Percentiles rank a stretch among this genome's conserved stretches.
Evolutionary conservation across 2,329 filamentous ascomycete genomes (phyloP).

Genomic region (Botryosphaeria agaves): DNA sequence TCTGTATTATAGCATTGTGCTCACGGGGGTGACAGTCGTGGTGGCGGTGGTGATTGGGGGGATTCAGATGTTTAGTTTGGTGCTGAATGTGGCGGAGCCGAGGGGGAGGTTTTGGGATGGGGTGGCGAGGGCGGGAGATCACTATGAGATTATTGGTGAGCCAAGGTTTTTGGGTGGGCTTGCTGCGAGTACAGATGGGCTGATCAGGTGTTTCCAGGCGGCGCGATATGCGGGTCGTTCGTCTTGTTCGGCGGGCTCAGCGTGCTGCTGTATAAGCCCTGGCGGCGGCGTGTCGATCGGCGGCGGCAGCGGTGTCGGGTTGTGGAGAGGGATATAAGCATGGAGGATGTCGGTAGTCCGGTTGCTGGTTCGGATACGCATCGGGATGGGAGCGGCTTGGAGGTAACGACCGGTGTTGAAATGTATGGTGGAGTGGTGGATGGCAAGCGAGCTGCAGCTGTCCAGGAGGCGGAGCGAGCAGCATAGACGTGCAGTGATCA

Average conservation of each 20-base stretch:
- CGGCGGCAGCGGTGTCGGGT: constrained; percentile 10
- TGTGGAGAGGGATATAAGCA: neutral
- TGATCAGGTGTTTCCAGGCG: constrained; percentile 20
- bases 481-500: no score
- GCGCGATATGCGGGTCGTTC: constrained; percentile 72
- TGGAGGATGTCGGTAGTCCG: no score
- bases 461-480: no score
- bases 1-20: constrained; percentile 79
- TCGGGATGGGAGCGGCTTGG: no score
- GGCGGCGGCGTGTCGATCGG: constrained; percentile 45
- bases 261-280: constrained; percentile 60
- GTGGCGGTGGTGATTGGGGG: constrained; percentile 75
- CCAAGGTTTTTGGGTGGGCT: neutral
- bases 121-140: constrained; percentile 55
- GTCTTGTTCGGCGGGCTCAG: constrained; percentile 59
- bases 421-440: no score
- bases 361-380: no score
- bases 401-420: no score
- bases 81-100: constrained; percentile 58
- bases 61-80: constrained; percentile 65
- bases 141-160: constrained; percentile 65
- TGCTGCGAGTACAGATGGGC: neutral
- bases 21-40: constrained; percentile 67
- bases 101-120: constrained; percentile 80
- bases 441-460: no score